Conservation (phyloP, 768 basidiomycete species). For the Tylopilus sp. region DNA sequence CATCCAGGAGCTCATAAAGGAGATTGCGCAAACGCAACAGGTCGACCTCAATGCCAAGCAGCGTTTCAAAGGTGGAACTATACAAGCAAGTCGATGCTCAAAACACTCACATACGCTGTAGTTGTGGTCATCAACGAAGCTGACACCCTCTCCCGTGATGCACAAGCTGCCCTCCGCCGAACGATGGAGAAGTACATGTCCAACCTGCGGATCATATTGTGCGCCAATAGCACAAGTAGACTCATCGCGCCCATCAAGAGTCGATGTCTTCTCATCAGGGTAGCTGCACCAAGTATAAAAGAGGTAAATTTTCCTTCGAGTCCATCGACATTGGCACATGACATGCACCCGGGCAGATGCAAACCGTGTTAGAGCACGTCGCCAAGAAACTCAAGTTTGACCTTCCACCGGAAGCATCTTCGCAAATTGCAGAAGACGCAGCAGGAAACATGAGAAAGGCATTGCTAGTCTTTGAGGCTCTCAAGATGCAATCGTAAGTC, state of each 20-base stretch:
- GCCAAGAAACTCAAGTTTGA: slow-evolving; percentile 76
- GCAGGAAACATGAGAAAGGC: slow-evolving; percentile 94
- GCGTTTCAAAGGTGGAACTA: slow-evolving; percentile 83
- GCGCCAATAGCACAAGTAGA: slow-evolving; percentile 91
- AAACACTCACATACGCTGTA: slow-evolving; percentile 28
- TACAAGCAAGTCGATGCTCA: not conserved
- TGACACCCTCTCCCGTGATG: slow-evolving; percentile 90
- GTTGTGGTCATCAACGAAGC: slow-evolving; percentile 99
- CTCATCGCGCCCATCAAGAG: slow-evolving; percentile 97
- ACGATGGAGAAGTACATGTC: slow-evolving; percentile 99
- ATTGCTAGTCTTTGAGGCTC: slow-evolving; percentile 87
- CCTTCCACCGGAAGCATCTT: slow-evolving; percentile 72
- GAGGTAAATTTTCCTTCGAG: slow-evolving; percentile 51
- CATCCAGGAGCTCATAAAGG: slow-evolving; percentile 95
- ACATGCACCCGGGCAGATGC: slow-evolving; percentile 54
- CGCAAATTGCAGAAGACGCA: slow-evolving; percentile 77
- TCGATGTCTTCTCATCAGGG: slow-evolving; percentile 90
- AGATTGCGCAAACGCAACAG: slow-evolving; percentile 98
- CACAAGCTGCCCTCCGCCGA: slow-evolving; percentile 92
- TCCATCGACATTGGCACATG: not conserved
- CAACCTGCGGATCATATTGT: slow-evolving; percentile 94
- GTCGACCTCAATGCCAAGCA: slow-evolving; percentile 95
- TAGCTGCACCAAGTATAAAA: slow-evolving; percentile 76
- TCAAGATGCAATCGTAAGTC: slow-evolving; percentile 93
- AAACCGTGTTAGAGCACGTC: slow-evolving; percentile 70